phyloP scores from a whole-genome alignment of 495 filamentous ascomycete genomes.

The Usnea hakonensis region DNA sequence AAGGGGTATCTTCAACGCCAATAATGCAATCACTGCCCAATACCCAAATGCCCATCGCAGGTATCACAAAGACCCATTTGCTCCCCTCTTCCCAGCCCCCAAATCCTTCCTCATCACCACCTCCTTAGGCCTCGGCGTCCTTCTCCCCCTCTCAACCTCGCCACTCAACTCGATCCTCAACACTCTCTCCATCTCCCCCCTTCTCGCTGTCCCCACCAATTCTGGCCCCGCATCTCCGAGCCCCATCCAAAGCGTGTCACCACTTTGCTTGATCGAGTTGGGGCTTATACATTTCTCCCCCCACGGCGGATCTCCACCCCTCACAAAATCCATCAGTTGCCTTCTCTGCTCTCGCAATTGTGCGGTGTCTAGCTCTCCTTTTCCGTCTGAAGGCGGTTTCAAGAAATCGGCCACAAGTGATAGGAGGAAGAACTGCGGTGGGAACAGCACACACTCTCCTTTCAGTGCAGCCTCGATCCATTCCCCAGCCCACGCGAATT shows the following conservation, averaged over 20 bases:
- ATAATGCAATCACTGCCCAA: neutral
- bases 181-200: conserved; percentile 65
- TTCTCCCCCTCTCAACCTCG: conserved; percentile 19
- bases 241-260: conserved; percentile 51
- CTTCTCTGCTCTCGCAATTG: conserved; percentile 49
- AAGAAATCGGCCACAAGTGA: conserved; percentile 57
- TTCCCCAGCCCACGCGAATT: conserved; percentile 58
- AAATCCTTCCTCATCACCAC: conserved; percentile 13
- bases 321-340: conserved; percentile 51
- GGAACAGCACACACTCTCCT: conserved; percentile 75
- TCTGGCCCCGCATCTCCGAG: conserved; percentile 68
- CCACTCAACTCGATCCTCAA: conserved; percentile 47
- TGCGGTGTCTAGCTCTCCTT: conserved; percentile 27
- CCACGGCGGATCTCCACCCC: conserved; percentile 55
- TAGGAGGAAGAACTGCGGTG: conserved; percentile 81
- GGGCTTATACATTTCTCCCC: conserved; percentile 72
- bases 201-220: conserved; percentile 50
- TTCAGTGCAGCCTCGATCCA: conserved; percentile 58
- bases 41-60: neutral
- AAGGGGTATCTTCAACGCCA: neutral
- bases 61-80: neutral
- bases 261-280: conserved; percentile 45
- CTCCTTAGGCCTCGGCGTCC: conserved; percentile 15
- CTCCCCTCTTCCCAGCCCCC: neutral
- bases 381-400: conserved; percentile 31